Base-by-base conservation (phyloP, 2,329 filamentous ascomycete genomes). In the Fusarium agapanthi region DNA sequence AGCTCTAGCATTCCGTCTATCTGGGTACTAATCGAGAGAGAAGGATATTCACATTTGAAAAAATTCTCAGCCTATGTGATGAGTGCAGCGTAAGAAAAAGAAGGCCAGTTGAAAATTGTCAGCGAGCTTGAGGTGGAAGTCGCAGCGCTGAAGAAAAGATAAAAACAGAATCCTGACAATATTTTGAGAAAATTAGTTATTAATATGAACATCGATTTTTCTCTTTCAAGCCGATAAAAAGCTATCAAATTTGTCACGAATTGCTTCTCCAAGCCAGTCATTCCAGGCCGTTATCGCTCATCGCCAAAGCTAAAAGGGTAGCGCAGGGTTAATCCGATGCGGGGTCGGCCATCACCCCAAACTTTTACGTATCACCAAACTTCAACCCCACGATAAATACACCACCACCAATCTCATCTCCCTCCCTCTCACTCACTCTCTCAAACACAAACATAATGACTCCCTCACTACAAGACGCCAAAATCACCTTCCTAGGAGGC, bases 401-500 rank as follows among this genome's bases (percentile, higher is more conserved):
- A 50, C 32, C 48, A 56, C 24, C 38, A 26, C 41, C 40, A 26
- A 50, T 32, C 30, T 44, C 51, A 43, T 50, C 37, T n/a, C 38
- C 38, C 6, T n/a, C 6, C 9, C 14, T n/a, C 18, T 20, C 35
- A 20, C 35, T 37, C 43, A 47, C n/a, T n/a, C 18, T 30, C 22
- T 13, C 26, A 55, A 26, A 18, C 38, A 24, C 24, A 61, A 8
- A 38, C 51, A 68, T 38, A 43, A 80, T 80, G 78, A 71, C 78
- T 45, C 67, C 76, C 30, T 68, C 68, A 28, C 78, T 83, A 56
- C 55, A 79, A 62, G 71, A 76, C 37, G 79, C 80, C 63, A 81
- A 81, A 64, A 75, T 83, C 65, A 77, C 76, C 75, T 83, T 83
- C 68, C 79, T 83, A 53, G 84, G 84, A 65, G 86, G 86, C 69